phyloP scores from a whole-genome alignment of 768 basidiomycete genomes.

The Hygrophorus pudorinus region DNA sequence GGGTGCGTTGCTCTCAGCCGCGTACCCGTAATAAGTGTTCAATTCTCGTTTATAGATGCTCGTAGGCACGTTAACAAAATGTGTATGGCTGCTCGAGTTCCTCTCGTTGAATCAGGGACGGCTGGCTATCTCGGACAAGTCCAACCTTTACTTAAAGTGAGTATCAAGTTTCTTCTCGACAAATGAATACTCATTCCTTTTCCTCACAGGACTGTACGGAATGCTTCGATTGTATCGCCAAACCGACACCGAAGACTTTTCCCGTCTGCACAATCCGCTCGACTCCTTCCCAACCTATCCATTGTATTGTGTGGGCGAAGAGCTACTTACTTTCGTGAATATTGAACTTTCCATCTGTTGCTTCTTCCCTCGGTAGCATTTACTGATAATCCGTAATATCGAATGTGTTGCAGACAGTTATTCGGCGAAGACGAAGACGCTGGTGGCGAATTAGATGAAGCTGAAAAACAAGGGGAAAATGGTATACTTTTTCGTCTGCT shows the following conservation, averaged over 20 bases:
- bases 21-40: neutral
- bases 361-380: constrained; percentile 1
- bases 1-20: constrained; percentile 36
- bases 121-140: constrained; percentile 97
- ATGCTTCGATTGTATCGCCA: constrained; percentile 94
- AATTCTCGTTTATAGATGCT: constrained; percentile 48
- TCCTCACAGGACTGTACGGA: constrained; percentile 66
- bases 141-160: constrained; percentile 82
- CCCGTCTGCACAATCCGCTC: constrained; percentile 97
- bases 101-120: constrained; percentile 92
- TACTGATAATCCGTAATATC: constrained; percentile 1
- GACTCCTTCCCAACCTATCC: constrained; percentile 94
- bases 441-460: constrained; percentile 76
- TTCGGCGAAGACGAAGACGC: constrained; percentile 92
- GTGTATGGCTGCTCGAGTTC: constrained; percentile 88
- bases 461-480: constrained; percentile 89
- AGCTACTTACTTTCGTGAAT: constrained; percentile 87
- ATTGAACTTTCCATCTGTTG: neutral
- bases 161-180: neutral
- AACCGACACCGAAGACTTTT: constrained; percentile 88
- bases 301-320: constrained; percentile 99
- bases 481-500: constrained; percentile 34
- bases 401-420: constrained; percentile 60
- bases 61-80: constrained; percentile 94
- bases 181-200: neutral